These are phyloP conservation scores for Rhizopogon parksii DNA, from an alignment of 1,284 basidiomycete genomes.

Conservation along the genomic window DNA sequence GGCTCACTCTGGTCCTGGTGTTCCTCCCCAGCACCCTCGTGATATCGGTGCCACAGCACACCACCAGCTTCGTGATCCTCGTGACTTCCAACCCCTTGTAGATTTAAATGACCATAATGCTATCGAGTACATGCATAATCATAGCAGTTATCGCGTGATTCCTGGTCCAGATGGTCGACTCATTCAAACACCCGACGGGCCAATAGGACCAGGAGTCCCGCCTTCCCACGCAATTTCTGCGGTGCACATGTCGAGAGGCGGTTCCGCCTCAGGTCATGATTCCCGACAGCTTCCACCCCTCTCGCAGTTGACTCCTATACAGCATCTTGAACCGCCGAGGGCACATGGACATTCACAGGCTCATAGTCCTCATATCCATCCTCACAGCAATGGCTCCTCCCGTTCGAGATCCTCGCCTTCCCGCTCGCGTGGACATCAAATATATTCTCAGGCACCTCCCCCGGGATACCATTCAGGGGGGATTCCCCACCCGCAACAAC, in stretches of 20 bases:
- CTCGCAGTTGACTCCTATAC: slow-evolving; percentile 37
- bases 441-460: slow-evolving; percentile 25
- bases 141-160: slow-evolving; percentile 38
- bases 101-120: slow-evolving; percentile 38
- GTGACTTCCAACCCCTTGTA: slow-evolving; percentile 22
- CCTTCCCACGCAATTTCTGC: slow-evolving; percentile 34
- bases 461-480: slow-evolving; percentile 28
- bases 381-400: slow-evolving; percentile 29
- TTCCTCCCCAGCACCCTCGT: slow-evolving; percentile 29
- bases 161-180: slow-evolving; percentile 41
- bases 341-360: slow-evolving; percentile 34
- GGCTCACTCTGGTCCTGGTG: slow-evolving; percentile 29
- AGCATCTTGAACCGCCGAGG: slow-evolving; percentile 33
- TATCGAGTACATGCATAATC: slow-evolving; percentile 40
- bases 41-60: slow-evolving; percentile 29
- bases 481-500: slow-evolving; percentile 33
- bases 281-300: slow-evolving; percentile 44
- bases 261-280: slow-evolving; percentile 36
- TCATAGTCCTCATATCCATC: slow-evolving; percentile 29
- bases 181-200: slow-evolving; percentile 39
- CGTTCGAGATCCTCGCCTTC: slow-evolving; percentile 40
- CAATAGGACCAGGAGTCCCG: slow-evolving; percentile 34
- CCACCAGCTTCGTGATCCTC: slow-evolving; percentile 37
- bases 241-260: slow-evolving; percentile 29
- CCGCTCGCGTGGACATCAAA: slow-evolving; percentile 33